phyloP scores from a whole-genome alignment of 371 early-diverging fungal genomes.

The Choanephora cucurbitarum region DNA sequence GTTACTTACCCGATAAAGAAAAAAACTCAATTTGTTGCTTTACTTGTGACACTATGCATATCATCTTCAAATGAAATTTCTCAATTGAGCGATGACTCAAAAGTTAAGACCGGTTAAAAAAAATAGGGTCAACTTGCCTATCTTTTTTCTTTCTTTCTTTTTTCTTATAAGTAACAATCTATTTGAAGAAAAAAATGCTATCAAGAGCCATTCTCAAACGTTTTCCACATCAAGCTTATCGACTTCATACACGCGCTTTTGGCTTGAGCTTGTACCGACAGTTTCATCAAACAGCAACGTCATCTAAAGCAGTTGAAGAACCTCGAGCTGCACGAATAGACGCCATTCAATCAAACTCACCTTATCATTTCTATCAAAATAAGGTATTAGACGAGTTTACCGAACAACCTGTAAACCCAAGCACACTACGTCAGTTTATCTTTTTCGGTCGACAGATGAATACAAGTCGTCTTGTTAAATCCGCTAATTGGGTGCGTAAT shows the following conservation, averaged over 20 bases:
- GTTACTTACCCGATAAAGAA: too few relatives aligned
- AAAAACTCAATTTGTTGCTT: too few relatives aligned
- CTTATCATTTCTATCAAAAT: constrained; percentile 91
- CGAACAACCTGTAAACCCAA: constrained; percentile 72
- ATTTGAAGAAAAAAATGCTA: too few relatives aligned
- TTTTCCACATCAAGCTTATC: not conserved
- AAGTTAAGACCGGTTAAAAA: not conserved
- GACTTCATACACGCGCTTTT: not conserved
- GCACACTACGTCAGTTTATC: constrained; percentile 91
- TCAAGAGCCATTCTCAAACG: not conserved
- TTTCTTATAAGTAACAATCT: not conserved
- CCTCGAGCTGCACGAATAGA: constrained; percentile 18
- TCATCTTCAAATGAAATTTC: not conserved
- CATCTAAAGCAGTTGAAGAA: not conserved
- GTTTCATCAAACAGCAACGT: not conserved
- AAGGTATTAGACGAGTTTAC: constrained; percentile 86
- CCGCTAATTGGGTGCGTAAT: constrained; percentile 87
- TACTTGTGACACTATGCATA: not conserved
- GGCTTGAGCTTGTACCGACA: not conserved
- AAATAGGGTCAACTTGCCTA: too few relatives aligned
- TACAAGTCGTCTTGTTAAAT: constrained; percentile 76
- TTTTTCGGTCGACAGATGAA: constrained; percentile 92
- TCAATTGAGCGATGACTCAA: not conserved
- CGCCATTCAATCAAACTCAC: constrained; percentile 41
- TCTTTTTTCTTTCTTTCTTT: not conserved